Evolutionary conservation across 345 rosid genomes (phyloP).

Genomic region (Syzygium aromaticum): DNA sequence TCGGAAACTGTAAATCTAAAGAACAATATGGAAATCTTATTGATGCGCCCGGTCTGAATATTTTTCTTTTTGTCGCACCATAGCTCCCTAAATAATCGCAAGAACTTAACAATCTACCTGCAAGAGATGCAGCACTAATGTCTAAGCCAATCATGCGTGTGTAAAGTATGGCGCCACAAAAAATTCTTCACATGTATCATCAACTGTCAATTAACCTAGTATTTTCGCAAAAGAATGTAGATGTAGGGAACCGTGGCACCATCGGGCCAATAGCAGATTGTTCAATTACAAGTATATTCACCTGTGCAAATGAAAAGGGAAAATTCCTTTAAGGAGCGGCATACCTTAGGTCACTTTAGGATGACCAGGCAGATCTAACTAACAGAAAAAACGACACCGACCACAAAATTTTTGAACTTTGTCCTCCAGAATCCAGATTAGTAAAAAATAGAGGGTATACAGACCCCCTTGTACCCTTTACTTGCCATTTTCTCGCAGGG

Average conservation of each 20-base stretch:
- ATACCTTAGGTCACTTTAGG: neutral
- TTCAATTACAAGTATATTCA: neutral
- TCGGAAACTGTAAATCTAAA: neutral
- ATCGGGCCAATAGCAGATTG: neutral
- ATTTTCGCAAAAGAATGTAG: neutral
- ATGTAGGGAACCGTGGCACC: neutral
- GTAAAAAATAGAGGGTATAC: neutral
- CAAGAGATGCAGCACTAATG: neutral
- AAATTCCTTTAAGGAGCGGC: neutral
- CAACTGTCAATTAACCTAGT: neutral
- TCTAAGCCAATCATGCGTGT: neutral
- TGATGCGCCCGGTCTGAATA: neutral
- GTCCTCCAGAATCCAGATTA: neutral
- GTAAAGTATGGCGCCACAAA: neutral
- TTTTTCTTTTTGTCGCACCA: neutral
- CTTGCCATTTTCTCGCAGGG: neutral
- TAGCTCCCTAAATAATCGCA: neutral
- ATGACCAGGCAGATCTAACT: neutral
- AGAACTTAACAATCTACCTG: neutral
- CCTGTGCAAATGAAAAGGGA: neutral
- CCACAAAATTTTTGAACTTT: neutral
- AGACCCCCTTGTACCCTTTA: neutral
- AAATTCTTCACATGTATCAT: neutral
- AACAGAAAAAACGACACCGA: neutral
- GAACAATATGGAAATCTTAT: neutral